Evolutionary conservation across 1,284 basidiomycete genomes (phyloP).

Genomic region (Rhodotorula sp.): DNA sequence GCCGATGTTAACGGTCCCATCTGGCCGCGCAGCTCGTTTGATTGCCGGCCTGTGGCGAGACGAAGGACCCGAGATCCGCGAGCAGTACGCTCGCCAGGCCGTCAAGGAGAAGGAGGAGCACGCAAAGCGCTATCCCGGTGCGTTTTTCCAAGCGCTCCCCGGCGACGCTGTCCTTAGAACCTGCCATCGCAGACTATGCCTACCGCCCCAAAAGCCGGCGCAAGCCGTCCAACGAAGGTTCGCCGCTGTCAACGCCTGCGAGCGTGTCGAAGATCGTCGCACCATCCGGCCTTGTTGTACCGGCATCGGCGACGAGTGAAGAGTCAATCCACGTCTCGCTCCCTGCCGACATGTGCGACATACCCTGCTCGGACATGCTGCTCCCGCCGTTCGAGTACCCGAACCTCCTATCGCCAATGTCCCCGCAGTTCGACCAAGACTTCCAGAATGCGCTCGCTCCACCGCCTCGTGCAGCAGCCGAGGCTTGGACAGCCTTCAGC

Average conservation of each 20-base stretch:
- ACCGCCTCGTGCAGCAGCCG: background rate
- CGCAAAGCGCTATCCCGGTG: background rate
- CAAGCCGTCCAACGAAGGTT: background rate
- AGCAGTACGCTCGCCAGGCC: background rate
- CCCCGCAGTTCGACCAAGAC: background rate
- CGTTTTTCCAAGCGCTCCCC: background rate
- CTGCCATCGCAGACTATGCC: background rate
- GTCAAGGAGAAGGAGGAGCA: conserved; percentile 2
- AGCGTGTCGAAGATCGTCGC: background rate
- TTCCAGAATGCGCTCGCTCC: background rate
- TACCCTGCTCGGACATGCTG: too few relatives aligned
- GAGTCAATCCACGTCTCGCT: too few relatives aligned
- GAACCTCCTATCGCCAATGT: too few relatives aligned
- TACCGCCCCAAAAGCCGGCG: background rate
- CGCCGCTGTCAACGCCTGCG: background rate
- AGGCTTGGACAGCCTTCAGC: background rate
- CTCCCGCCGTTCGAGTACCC: too few relatives aligned
- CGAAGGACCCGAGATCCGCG: background rate
- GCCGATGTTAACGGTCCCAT: background rate
- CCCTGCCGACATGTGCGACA: too few relatives aligned
- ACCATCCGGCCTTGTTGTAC: background rate
- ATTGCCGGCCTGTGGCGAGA: conserved; percentile 13
- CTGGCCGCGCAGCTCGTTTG: background rate
- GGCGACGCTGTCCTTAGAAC: background rate
- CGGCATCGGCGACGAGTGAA: background rate